A percentile compares a stretch with the other conserved stretches of the same genome.
phyloP scores from a whole-genome alignment of 768 basidiomycete species.

The Tricholoma furcatifolium region DNA sequence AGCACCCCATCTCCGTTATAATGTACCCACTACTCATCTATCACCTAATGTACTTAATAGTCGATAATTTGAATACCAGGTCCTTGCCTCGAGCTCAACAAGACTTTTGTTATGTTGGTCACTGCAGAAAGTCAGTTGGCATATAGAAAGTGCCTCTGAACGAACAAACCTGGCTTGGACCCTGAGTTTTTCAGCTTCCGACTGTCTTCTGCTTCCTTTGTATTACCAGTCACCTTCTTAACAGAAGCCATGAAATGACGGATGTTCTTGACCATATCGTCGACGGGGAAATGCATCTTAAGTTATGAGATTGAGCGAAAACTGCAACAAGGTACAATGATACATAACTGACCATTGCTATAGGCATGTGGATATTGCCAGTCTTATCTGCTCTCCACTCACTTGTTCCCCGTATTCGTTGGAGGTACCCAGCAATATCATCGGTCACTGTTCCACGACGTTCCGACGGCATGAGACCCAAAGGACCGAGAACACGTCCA shows the following conservation, averaged over 20 bases:
- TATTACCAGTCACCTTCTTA: constrained; percentile 71
- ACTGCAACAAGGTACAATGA: constrained; percentile 1
- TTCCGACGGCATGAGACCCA: constrained; percentile 94
- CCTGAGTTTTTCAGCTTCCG: constrained; percentile 34
- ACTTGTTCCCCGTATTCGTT: constrained; percentile 73
- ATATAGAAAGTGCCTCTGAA: constrained; percentile 2
- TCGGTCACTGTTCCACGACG: constrained; percentile 93
- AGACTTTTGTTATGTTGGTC: constrained; percentile 75
- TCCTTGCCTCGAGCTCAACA: constrained; percentile 82
- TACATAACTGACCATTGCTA: constrained; percentile 62
- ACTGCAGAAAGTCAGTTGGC: constrained; percentile 36
- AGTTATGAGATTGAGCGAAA: background rate
- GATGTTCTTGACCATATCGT: constrained; percentile 78
- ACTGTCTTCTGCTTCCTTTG: constrained; percentile 51
- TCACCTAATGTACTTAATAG: constrained; percentile 39
- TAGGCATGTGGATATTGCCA: constrained; percentile 81
- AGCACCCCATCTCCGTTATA: background rate
- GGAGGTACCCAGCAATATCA: constrained; percentile 80
- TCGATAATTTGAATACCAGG: constrained; percentile 90
- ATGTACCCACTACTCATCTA: constrained; percentile 13
- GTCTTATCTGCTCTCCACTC: constrained; percentile 93
- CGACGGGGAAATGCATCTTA: constrained; percentile 71
- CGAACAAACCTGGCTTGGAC: constrained; percentile 48
- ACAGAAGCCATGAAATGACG: constrained; percentile 74
- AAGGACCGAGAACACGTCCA: constrained; percentile 77